Percentiles rank a stretch among this genome's conserved stretches.
These are phyloP conservation scores for Collybia sordida DNA, from an alignment of 768 basidiomycete genomes.

Conservation along the genomic window DNA sequence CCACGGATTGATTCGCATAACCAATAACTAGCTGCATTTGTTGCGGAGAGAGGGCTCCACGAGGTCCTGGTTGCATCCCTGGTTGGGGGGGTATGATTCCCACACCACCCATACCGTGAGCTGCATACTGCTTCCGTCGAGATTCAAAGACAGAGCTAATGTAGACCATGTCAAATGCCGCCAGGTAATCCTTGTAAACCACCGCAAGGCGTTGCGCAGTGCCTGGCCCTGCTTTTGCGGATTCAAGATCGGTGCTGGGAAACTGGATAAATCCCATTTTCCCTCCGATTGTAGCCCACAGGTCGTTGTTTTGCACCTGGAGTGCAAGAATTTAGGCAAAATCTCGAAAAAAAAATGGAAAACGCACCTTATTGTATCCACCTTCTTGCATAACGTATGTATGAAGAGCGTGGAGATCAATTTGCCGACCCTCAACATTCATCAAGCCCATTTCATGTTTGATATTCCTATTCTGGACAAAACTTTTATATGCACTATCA, in stretches of 20 bases:
- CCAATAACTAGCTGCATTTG: constrained; percentile 45
- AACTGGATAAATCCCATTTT: constrained; percentile 66
- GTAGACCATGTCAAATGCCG: constrained; percentile 56
- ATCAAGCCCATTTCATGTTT: constrained; percentile 40
- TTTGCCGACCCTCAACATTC: constrained; percentile 49
- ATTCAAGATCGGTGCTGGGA: constrained; percentile 58
- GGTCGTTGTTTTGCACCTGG: constrained; percentile 56
- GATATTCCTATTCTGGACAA: constrained; percentile 40
- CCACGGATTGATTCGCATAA: constrained; percentile 43
- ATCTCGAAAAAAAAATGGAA: neutral
- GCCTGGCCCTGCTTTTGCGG: constrained; percentile 60
- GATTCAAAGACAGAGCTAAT: constrained; percentile 38
- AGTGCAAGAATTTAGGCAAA: constrained; percentile 10
- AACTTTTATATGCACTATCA: constrained; percentile 48
- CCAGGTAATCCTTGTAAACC: constrained; percentile 60
- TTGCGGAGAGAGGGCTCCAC: constrained; percentile 23
- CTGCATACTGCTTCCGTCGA: constrained; percentile 24
- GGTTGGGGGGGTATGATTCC: neutral
- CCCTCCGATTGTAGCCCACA: constrained; percentile 69
- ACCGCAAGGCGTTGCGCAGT: constrained; percentile 59
- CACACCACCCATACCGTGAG: neutral
- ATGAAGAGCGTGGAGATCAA: constrained; percentile 66
- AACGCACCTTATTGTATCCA: constrained; percentile 46
- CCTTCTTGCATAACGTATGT: constrained; percentile 57
- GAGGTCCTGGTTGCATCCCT: constrained; percentile 3